A percentile compares a stretch with the other conserved stretches of the same genome.
Evolutionary conservation across 1,284 basidiomycete genomes (phyloP).

Genomic region (Coriolopsis trogii): DNA sequence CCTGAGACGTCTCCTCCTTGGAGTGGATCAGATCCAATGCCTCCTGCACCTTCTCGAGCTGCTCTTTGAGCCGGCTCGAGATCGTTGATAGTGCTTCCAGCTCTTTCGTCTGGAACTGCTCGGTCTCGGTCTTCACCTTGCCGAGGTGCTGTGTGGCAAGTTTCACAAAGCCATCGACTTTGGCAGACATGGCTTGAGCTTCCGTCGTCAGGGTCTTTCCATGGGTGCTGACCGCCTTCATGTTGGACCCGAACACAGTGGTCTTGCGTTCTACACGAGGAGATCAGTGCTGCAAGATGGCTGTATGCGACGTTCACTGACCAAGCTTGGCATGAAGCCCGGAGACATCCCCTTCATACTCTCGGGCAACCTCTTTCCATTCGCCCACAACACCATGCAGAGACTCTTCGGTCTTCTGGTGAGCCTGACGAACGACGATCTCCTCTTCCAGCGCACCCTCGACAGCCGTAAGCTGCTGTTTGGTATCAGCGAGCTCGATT

Average conservation of each 20-base stretch:
- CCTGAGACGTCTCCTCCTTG: conserved; percentile 57
- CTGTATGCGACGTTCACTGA: conserved; percentile 38
- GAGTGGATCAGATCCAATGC: conserved; percentile 59
- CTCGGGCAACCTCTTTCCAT: conserved; percentile 66
- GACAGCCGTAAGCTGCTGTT: conserved; percentile 56
- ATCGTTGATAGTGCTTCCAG: conserved; percentile 54
- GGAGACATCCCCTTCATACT: conserved; percentile 74
- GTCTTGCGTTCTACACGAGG: conserved; percentile 69
- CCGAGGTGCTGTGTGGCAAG: conserved; percentile 54
- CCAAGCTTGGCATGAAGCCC: conserved; percentile 86
- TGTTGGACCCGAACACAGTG: conserved; percentile 67
- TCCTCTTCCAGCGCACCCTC: conserved; percentile 77
- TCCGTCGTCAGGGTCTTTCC: conserved; percentile 59
- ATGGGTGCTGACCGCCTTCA: conserved; percentile 64
- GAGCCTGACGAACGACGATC: conserved; percentile 72
- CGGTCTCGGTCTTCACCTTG: conserved; percentile 58
- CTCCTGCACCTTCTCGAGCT: conserved; percentile 60
- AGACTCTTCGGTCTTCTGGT: conserved; percentile 73
- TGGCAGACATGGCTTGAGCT: conserved; percentile 54
- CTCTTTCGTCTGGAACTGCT: conserved; percentile 60
- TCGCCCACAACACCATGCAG: conserved; percentile 74
- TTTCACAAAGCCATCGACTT: conserved; percentile 66
- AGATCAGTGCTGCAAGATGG: conserved; percentile 16
- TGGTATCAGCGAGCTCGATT: conserved; percentile 53
- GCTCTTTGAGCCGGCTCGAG: conserved; percentile 60